phyloP scores from a whole-genome alignment of 2,329 filamentous ascomycete species.

The Colletotrichum echinochloae region DNA sequence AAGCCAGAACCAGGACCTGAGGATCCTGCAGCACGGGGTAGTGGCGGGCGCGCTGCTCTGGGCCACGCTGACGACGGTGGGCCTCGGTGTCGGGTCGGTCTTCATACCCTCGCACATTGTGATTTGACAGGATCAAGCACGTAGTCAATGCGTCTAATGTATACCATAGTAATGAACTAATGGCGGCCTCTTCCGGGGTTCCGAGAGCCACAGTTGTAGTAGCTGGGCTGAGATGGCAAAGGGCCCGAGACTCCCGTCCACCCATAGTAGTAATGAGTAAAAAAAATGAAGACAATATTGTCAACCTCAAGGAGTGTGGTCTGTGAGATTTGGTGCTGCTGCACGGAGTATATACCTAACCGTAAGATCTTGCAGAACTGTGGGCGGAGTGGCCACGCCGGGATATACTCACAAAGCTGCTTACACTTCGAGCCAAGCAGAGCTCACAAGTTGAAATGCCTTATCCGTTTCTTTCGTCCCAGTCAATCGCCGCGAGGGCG shows the following conservation, averaged over 20 bases:
- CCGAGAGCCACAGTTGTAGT: background rate
- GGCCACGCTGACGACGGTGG: conserved; percentile 44
- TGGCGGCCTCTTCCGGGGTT: background rate
- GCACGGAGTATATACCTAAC: background rate
- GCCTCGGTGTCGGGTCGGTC: conserved; percentile 42
- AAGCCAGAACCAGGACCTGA: conserved; percentile 45
- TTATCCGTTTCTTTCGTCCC: background rate
- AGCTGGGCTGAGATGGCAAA: background rate
- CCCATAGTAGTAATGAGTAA: background rate
- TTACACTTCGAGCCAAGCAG: background rate
- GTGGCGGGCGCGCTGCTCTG: conserved; percentile 46
- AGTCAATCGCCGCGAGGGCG: background rate
- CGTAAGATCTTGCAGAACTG: background rate
- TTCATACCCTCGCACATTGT: conserved; percentile 42
- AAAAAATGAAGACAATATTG: background rate
- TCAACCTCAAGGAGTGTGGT: background rate
- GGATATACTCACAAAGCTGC: background rate
- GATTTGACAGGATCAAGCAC: conserved; percentile 6
- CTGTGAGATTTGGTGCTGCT: background rate
- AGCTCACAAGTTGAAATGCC: too few relatives aligned
- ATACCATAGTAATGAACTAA: conserved; percentile 9
- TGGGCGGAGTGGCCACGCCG: background rate
- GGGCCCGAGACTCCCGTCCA: background rate
- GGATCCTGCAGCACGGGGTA: conserved; percentile 48
- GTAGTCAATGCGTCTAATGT: background rate